These are phyloP conservation scores for Haberlea rhodopensis DNA, from an alignment of 257 asterid species.

Conservation along the genomic window DNA sequence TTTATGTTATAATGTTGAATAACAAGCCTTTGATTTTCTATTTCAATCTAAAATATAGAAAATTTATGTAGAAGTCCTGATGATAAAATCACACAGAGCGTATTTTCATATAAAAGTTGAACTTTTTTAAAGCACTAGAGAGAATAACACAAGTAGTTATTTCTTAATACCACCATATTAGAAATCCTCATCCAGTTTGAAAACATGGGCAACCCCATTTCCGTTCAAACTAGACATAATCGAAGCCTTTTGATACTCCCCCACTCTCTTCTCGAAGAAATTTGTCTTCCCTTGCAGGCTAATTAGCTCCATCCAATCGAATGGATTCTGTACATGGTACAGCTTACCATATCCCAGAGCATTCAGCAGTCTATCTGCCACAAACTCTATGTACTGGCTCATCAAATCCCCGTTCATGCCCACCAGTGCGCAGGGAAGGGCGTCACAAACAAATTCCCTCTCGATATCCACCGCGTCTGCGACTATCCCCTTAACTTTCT, in stretches of 20 bases:
- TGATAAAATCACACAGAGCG: no score
- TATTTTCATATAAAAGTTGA: no score
- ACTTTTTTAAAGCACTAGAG: no score
- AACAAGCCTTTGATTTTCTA: no score
- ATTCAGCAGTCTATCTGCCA: conserved; percentile 72
- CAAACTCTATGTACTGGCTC: conserved; percentile 79
- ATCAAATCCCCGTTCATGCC: conserved; percentile 83
- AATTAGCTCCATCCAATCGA: conserved; percentile 96
- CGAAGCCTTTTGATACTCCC: conserved; percentile 90
- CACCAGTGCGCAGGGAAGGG: conserved; percentile 77
- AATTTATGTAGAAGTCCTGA: no score
- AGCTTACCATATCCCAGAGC: conserved; percentile 67
- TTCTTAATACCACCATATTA: no score
- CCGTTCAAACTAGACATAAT: conserved; percentile 70
- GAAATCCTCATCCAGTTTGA: conserved; percentile 82
- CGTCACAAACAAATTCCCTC: conserved; percentile 80
- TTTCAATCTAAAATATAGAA: no score
- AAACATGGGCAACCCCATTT: conserved; percentile 49
- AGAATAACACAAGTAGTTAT: no score
- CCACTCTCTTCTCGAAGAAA: conserved; percentile 93
- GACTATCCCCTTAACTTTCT: conserved; percentile 56
- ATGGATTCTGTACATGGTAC: conserved; percentile 67
- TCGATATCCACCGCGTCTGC: conserved; percentile 76
- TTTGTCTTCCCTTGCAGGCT: conserved; percentile 95
- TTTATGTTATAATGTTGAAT: no score